Percentiles rank a stretch among this genome's conserved stretches.
Evolutionary conservation across 75 land plant genomes (phyloP).

Genomic region (Selaginella moellendorffii): DNA sequence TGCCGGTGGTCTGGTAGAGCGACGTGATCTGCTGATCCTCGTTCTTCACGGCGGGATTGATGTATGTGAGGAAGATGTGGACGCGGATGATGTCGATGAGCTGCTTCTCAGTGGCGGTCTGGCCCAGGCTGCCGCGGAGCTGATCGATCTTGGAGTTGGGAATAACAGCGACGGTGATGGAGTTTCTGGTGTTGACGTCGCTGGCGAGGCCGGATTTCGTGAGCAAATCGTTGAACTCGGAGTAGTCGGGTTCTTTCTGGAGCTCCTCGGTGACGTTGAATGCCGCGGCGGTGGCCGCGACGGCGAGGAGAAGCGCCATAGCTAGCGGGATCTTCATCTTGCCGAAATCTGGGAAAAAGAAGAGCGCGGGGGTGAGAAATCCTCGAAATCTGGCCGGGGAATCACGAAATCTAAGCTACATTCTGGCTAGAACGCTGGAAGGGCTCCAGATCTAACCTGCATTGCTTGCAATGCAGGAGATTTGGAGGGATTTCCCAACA

Average conservation of each 20-base stretch:
- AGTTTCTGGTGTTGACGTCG: not conserved
- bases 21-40: not conserved
- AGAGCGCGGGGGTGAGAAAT: too few species aligned
- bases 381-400: too few species aligned
- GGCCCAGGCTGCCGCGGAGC: not conserved
- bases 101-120: not conserved
- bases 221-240: not conserved
- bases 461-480: not conserved
- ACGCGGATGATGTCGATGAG: not conserved
- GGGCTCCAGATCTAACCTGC: not conserved
- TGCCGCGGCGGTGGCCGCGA: not conserved
- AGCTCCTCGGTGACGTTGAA: not conserved
- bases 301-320: not conserved
- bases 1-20: slow-evolving; percentile 2
- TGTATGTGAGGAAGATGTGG: not conserved
- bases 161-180: not conserved
- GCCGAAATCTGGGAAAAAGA: not conserved
- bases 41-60: not conserved
- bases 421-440: too few species aligned
- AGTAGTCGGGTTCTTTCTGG: slow-evolving; percentile 1
- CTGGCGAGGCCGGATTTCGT: not conserved
- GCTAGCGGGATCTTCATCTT: not conserved
- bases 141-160: slow-evolving; percentile 1
- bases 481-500: not conserved
- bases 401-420: too few species aligned